Evolutionary conservation across 352 stramenopile genomes (phyloP), one percentile per base, ranked within the genome.

Genomic region (Phytophthora megakarya): DNA sequence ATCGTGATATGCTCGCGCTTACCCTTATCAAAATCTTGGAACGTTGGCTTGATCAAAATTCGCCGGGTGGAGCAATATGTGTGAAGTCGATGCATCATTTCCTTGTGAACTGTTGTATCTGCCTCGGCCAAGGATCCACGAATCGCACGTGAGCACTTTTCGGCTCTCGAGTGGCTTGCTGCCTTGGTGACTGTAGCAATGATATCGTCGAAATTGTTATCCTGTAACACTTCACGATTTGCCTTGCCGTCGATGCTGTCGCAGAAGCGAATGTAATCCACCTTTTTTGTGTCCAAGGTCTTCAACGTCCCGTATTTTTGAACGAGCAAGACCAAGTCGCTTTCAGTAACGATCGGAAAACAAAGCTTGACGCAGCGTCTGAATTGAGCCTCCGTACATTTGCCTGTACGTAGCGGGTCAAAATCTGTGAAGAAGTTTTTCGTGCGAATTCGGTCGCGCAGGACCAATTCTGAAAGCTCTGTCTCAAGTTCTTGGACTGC

Each of bases 391-490:
- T 92, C 80, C 0, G 80, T 84, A 56, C 84, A 93, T 42, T 90
- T 93, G 5, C 84, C 84, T 0, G 77, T 89, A 8, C 84, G 82
- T 16, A 95, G 61, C 15, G 73, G 74, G 49, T 95, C 86, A 44
- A 93, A 95, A 48, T 95, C 86, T 5, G 71, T 89, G 43, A 95
- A 95, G 51, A 93, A 95, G 51, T 88, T 89, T 54, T 92, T 93
- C 8, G 80, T 84, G 9, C 86, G 84, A 59, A 95, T 95, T 16
- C 86, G 80, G 38, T 93, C 84, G 12, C 86, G 81, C 3, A 86
- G 42, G 0, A 77, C 76, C 30, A 92, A 65, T 13, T 89, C 78
- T 3, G 75, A 83, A 0, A 95, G 51, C n/a, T 71, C 60, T 0
- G 70, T 68, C 53, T 93, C 84, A 1, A 95, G 62, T 42, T 84